Percentiles rank a stretch among this genome's conserved stretches.
These are phyloP conservation scores for Claviceps sp. DNA, from an alignment of 2,329 filamentous ascomycete genomes.

Conservation along the genomic window DNA sequence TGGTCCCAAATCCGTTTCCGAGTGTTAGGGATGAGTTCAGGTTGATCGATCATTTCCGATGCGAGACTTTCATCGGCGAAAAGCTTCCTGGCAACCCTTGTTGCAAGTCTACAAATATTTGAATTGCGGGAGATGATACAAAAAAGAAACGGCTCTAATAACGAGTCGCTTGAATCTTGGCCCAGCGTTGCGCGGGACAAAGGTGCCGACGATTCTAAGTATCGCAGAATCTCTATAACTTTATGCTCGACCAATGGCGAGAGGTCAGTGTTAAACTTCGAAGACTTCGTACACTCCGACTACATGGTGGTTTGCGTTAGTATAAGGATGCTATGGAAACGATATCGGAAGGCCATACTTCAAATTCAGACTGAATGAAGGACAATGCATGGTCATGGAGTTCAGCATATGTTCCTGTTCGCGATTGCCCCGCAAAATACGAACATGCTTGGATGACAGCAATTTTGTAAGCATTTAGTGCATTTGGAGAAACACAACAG, in stretches of 20 bases:
- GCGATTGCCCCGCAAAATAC: slow-evolving; percentile 43
- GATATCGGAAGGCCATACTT: not conserved
- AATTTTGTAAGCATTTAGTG: slow-evolving; percentile 48
- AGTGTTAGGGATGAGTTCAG: slow-evolving; percentile 15
- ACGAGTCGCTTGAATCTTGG: slow-evolving; percentile 12
- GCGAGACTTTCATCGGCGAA: slow-evolving; percentile 22
- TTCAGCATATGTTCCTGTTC: slow-evolving; percentile 35
- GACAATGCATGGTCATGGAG: slow-evolving; percentile 42
- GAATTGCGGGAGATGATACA: slow-evolving; percentile 40
- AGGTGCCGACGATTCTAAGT: slow-evolving; percentile 35
- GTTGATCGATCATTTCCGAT: slow-evolving; percentile 12
- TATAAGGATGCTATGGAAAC: not conserved
- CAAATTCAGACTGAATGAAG: slow-evolving; percentile 29
- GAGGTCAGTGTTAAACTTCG: slow-evolving; percentile 10
- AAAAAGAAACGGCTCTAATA: slow-evolving; percentile 38
- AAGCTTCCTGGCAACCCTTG: slow-evolving; percentile 33
- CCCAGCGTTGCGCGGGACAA: slow-evolving; percentile 19
- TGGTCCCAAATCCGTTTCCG: slow-evolving; percentile 37
- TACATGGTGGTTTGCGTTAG: not conserved
- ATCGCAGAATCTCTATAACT: slow-evolving; percentile 27
- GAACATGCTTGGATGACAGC: slow-evolving; percentile 49
- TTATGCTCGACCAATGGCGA: slow-evolving; percentile 26
- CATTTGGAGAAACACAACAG: slow-evolving; percentile 40
- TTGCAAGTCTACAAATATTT: slow-evolving; percentile 33
- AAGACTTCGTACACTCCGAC: slow-evolving; percentile 2